Base-by-base conservation (phyloP, 768 basidiomycete genomes). In the Galerina sulciceps region DNA sequence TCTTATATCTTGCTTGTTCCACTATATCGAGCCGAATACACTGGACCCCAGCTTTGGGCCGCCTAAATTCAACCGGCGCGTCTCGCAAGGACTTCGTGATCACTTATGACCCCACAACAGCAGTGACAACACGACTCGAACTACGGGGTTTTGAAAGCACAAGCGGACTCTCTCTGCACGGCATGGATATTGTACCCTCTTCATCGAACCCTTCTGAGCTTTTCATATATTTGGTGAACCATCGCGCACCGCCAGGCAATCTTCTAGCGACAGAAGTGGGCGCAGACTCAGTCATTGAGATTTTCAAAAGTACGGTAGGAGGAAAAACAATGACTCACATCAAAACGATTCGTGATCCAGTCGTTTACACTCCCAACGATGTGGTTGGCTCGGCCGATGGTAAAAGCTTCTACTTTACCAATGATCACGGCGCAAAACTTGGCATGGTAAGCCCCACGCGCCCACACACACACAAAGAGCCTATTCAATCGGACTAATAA, bases 221-320 rank as follows among this genome's bases (percentile, higher is more conserved):
- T 9, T 89, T 81, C 60, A 74, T 91, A 14, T 91, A 89, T 65
- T 74, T 88, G n/a, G 76, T 91, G 61, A 91, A 91, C 67, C 89
- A 91, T 68, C 84, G 87, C 31, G 75, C 73, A 17, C 89, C 88
- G 0, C 55, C 75, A 1, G 70, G 70, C 14, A 75, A 70, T 10
- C 62, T 71, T 26, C 69, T 74, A n/a, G 71, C 82, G 1, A 63
- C 57, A 6, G 62, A 67, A 13, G 76, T 81, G 5, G 91, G 90
- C n/a, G 88, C 90, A 1, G 85, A 91, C 67, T 89, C 89, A 1
- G 81, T 77, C 52, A 73, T 93, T 20, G 90, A 93, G 67, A 77
- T 93, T 18, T 91, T 91, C 68, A 81, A 79, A 64, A 86, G 84
- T 1, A 70, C 60, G 0, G 60, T 81, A 1, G 82, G 82, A 11